Evolutionary conservation across 495 filamentous ascomycete genomes (phyloP).

Genomic region (Penicillium samsonianum): DNA sequence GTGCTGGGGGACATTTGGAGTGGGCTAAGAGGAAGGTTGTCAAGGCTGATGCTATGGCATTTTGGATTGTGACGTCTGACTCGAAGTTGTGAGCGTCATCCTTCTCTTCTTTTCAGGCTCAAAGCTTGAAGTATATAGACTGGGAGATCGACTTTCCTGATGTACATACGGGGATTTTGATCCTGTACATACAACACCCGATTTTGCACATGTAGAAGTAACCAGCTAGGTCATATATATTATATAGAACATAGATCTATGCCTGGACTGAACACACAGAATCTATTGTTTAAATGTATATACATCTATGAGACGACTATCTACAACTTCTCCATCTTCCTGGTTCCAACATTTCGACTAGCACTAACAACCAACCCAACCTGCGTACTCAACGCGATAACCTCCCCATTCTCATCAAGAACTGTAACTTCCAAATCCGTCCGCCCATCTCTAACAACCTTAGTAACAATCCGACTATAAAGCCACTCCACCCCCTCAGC

Average conservation of each 20-base stretch:
- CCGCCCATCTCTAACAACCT: conserved; percentile 60
- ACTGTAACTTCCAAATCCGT: conserved; percentile 66
- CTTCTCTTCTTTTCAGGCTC: background rate
- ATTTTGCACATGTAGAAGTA: conserved; percentile 12
- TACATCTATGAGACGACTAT: conserved; percentile 11
- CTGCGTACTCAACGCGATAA: conserved; percentile 65
- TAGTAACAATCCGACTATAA: conserved; percentile 57
- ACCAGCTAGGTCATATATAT: background rate
- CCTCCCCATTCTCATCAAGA: conserved; percentile 55
- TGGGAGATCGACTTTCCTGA: conserved; percentile 3
- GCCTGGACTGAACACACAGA: background rate
- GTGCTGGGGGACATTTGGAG: conserved; percentile 32
- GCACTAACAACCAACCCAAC: conserved; percentile 59
- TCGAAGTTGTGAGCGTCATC: conserved; percentile 20
- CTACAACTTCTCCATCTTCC: conserved; percentile 40
- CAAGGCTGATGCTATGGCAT: conserved; percentile 45
- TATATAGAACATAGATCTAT: background rate
- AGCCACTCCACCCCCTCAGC: conserved; percentile 64
- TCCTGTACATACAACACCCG: background rate
- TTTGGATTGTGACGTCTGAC: conserved; percentile 39
- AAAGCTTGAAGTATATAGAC: background rate
- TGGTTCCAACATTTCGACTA: conserved; percentile 51
- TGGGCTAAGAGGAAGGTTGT: conserved; percentile 35
- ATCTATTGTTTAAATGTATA: conserved; percentile 8
- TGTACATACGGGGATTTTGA: conserved; percentile 4